Percentiles rank a stretch among this genome's conserved stretches.
Conservation (phyloP, 768 basidiomycete species). For the Boletus bicolor region DNA sequence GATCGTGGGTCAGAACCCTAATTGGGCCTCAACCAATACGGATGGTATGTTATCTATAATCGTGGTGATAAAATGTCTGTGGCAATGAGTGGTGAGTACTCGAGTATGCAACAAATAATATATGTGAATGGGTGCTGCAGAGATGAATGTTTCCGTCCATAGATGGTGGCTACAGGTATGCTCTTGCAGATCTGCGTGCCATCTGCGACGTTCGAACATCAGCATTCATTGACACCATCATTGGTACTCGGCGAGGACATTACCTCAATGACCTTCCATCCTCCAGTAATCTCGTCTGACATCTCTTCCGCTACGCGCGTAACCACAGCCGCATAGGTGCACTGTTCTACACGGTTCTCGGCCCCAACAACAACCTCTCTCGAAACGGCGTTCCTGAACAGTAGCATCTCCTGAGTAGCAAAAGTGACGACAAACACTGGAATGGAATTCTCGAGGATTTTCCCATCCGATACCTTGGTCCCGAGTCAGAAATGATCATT, state of each 20-base stretch:
- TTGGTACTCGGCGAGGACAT: conserved; percentile 19
- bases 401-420: conserved; percentile 87
- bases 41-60: conserved; percentile 23
- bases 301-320: conserved; percentile 87
- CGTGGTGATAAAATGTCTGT: conserved; percentile 27
- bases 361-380: conserved; percentile 85
- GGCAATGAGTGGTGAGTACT: conserved; percentile 31
- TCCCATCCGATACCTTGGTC: conserved; percentile 72
- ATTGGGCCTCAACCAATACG: not conserved
- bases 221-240: not conserved
- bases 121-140: conserved; percentile 9
- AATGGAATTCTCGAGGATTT: conserved; percentile 84
- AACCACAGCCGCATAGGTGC: conserved; percentile 87
- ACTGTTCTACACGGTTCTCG: conserved; percentile 89
- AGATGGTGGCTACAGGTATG: conserved; percentile 38
- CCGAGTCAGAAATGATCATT: conserved; percentile 1
- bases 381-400: conserved; percentile 89
- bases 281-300: conserved; percentile 89
- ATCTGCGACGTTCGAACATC: conserved; percentile 35
- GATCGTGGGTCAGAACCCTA: not conserved
- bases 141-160: not conserved
- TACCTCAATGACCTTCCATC: conserved; percentile 98
- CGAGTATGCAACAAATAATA: conserved; percentile 17
- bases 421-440: conserved; percentile 93
- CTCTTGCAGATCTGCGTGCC: conserved; percentile 49